These are phyloP conservation scores for Lentinus polychrous DNA, from an alignment of 1,284 basidiomycete genomes.

Conservation along the genomic window DNA sequence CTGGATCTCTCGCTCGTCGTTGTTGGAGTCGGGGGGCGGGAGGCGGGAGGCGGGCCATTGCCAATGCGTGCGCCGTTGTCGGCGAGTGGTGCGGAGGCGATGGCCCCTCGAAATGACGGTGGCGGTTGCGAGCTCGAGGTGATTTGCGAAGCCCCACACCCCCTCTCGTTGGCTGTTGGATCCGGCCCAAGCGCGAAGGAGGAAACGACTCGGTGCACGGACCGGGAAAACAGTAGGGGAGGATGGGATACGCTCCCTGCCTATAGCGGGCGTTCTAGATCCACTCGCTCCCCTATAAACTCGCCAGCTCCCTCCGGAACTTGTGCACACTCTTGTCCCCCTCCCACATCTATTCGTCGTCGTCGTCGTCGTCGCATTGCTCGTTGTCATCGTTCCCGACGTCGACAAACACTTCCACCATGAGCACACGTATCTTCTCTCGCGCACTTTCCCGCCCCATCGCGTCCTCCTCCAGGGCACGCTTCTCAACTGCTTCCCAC, in stretches of 20 bases:
- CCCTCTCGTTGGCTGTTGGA: neutral
- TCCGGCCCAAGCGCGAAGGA: neutral
- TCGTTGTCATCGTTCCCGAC: neutral
- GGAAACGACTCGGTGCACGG: too few species aligned
- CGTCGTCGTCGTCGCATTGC: neutral
- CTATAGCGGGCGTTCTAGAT: neutral
- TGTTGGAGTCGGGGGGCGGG: too few species aligned
- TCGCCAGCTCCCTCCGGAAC: conserved; percentile 10
- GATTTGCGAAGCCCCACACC: neutral
- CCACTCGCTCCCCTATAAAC: conserved; percentile 2
- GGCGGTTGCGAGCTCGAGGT: too few species aligned
- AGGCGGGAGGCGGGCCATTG: too few species aligned
- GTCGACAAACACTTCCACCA: conserved; percentile 7
- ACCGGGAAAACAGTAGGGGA: too few species aligned
- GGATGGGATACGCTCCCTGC: neutral
- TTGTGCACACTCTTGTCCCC: conserved; percentile 8
- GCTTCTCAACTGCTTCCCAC: conserved; percentile 2
- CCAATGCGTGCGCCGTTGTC: too few species aligned
- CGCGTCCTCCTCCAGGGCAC: conserved; percentile 3
- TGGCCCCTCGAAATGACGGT: too few species aligned
- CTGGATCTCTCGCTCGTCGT: too few species aligned
- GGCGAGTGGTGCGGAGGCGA: too few species aligned
- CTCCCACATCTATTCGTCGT: conserved; percentile 1
- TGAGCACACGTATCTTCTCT: conserved; percentile 15
- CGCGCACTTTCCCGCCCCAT: conserved; percentile 17